These are phyloP conservation scores for Multifurca ochricompacta DNA, from an alignment of 768 basidiomycete species.

Conservation along the genomic window DNA sequence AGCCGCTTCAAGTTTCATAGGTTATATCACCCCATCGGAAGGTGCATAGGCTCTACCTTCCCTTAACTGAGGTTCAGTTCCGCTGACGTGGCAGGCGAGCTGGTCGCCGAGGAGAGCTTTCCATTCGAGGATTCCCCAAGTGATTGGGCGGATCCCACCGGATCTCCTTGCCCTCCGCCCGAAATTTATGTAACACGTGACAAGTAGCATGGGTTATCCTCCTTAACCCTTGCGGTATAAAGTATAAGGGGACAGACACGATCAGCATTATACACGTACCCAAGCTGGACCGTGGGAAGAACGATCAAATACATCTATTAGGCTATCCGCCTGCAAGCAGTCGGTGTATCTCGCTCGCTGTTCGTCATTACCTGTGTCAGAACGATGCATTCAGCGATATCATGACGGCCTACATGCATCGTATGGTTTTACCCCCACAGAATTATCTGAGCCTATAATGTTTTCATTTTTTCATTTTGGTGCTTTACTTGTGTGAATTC, in stretches of 20 bases:
- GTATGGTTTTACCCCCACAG: no score
- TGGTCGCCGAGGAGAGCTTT: slow-evolving; percentile 57
- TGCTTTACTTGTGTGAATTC: slow-evolving; percentile 62
- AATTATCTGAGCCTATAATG: no score
- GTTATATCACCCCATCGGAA: slow-evolving; percentile 29
- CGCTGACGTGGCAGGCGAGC: slow-evolving; percentile 70
- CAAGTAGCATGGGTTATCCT: no score
- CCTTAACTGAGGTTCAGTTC: slow-evolving; percentile 36
- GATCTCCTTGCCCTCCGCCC: slow-evolving; percentile 56
- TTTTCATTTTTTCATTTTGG: no score
- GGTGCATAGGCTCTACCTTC: no score
- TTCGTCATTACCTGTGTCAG: slow-evolving; percentile 64
- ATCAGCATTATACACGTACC: no score
- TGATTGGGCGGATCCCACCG: slow-evolving; percentile 58
- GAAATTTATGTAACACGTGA: slow-evolving; percentile 35
- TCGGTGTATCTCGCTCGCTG: slow-evolving; percentile 49
- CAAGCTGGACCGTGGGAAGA: no score
- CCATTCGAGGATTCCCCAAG: slow-evolving; percentile 55
- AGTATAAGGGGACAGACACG: no score
- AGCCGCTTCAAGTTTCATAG: slow-evolving; percentile 39
- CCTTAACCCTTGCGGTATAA: no score
- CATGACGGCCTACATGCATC: no score
- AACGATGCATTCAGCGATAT: slow-evolving; percentile 45
- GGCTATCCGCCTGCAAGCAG: no score
- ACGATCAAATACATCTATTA: no score